A percentile compares a stretch with the other conserved stretches of the same genome.
These are phyloP conservation scores for Phytophthora colocasiae DNA, from an alignment of 352 stramenopile species.

Conservation along the genomic window DNA sequence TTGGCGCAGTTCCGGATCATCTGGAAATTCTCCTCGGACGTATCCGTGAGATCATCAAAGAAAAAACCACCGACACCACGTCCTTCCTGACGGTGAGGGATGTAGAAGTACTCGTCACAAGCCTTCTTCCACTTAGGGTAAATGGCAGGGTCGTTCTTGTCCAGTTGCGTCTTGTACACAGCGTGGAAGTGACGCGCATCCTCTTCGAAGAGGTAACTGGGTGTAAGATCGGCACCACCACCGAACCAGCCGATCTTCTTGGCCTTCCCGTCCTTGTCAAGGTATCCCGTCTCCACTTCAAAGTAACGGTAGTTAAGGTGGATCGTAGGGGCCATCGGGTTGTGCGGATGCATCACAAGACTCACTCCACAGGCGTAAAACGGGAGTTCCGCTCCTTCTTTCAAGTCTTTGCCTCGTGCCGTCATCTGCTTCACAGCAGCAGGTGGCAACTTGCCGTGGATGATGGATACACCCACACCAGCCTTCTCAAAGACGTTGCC, in stretches of 20 bases:
- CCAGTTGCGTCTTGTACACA: constrained; percentile 94
- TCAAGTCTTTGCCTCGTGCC: constrained; percentile 73
- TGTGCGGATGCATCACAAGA: constrained; percentile 97
- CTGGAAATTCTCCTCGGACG: constrained; percentile 89
- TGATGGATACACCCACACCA: constrained; percentile 97
- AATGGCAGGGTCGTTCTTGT: constrained; percentile 93
- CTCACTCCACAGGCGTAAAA: constrained; percentile 97
- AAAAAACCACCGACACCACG: constrained; percentile 98
- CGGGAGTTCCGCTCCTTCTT: constrained; percentile 83
- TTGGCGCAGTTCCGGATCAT: constrained; percentile 82
- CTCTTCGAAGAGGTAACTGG: constrained; percentile 96
- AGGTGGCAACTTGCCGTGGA: constrained; percentile 96
- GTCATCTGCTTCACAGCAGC: constrained; percentile 86
- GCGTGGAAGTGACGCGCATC: constrained; percentile 98
- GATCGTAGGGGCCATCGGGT: constrained; percentile 95
- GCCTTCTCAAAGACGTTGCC: constrained; percentile 98
- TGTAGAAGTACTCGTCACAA: constrained; percentile 99
- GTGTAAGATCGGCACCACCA: constrained; percentile 97
- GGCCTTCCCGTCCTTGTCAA: constrained; percentile 82
- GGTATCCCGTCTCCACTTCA: constrained; percentile 90
- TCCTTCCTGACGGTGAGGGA: constrained; percentile 95
- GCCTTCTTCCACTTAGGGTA: constrained; percentile 97
- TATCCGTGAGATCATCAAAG: constrained; percentile 98
- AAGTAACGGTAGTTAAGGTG: constrained; percentile 99
- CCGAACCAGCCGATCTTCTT: constrained; percentile 95